phyloP scores from a whole-genome alignment of 305 asterid species.

The Fraxinus sp. region DNA sequence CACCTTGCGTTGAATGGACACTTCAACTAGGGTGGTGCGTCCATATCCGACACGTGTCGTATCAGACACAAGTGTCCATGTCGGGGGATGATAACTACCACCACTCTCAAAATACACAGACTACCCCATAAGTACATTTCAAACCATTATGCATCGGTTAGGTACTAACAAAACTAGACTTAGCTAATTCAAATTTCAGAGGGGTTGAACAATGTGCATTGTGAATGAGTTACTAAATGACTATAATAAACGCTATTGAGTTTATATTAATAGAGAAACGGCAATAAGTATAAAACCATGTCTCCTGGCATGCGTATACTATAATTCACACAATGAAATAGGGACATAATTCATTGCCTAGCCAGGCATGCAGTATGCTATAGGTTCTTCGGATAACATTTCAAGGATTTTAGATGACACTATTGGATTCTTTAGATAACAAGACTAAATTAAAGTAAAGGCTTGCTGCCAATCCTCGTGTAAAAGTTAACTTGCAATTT shows the following conservation, averaged over 20 bases:
- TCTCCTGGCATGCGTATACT: background rate
- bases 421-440: background rate
- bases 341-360: background rate
- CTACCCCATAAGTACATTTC: background rate
- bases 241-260: background rate
- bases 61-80: too few relatives aligned
- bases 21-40: too few relatives aligned
- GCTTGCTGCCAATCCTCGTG: background rate
- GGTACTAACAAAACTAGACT: background rate
- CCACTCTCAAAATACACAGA: background rate
- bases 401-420: background rate
- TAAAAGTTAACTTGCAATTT: background rate
- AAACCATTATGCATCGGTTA: background rate
- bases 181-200: background rate
- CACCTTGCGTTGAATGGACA: background rate
- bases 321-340: background rate
- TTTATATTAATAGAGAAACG: background rate
- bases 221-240: background rate
- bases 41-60: too few relatives aligned
- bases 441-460: background rate
- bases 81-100: background rate
- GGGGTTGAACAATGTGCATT: constrained; percentile 1
- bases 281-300: constrained; percentile 14
- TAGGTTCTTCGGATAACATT: background rate
- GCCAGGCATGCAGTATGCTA: background rate